Evolutionary conservation across 257 asterid species (phyloP), one percentile per base, ranked within the genome.

Genomic region (Solanum chiquidenum): DNA sequence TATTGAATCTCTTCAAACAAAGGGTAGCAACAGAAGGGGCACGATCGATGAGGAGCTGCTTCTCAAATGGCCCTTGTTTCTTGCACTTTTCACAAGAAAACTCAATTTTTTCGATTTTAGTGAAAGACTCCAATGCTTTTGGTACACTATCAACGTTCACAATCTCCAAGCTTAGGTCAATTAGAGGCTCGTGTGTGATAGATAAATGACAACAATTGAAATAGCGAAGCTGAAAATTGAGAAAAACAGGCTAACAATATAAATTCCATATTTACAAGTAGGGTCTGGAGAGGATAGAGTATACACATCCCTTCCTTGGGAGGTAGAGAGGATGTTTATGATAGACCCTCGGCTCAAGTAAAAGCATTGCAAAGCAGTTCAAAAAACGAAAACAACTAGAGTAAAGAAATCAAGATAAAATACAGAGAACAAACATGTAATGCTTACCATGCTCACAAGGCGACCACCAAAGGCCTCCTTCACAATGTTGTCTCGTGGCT

Each of bases 91-190:
- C 60, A 52, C 60, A 52, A 52, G 23, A 52, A 52, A 16, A 16
- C 7, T 52, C 9, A 52, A 49, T 14, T 14, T 49, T 49, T 21
- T 49, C 60, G 60, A 49, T 49, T 49, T 49, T 49, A 14, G 98
- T 97, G 92, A 97, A 97, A 35, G 98, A 97, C 46, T 95, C 92
- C 83, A 97, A 92, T 88, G 98, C 96, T 68, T 90, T 75, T 71
- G 72, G 44, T 25, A 97, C 94, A 86, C 88, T 46, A 31, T 91
- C 92, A 4, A 92, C 98, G 77, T 95, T 93, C 80, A 90, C 95
- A 83, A 97, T 95, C 95, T 95, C 98, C 96, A 97, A 91, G 90
- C 99, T 95, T 86, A 94, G 89, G 92, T 97, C 98, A 71, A 97
- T 91, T 44, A 93, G 89, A 33, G 98, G 94, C 92, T 95, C 99